These are phyloP conservation scores for Citrullus mucosospermus DNA, from an alignment of 306 rosid species.

Conservation along the genomic window DNA sequence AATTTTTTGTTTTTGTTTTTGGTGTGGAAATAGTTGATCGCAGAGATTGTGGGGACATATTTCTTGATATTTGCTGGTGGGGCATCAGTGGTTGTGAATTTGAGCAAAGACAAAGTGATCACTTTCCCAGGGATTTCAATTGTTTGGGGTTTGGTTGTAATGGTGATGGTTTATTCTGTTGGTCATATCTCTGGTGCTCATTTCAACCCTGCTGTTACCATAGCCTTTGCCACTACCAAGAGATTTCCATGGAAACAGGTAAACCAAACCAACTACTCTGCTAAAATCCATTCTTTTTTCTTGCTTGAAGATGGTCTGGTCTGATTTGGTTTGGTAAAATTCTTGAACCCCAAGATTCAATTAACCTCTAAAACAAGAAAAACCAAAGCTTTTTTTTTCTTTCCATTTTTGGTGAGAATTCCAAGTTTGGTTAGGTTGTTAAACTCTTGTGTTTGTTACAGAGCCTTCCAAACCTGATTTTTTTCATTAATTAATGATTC, in stretches of 20 bases:
- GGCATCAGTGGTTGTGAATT: conserved; percentile 54
- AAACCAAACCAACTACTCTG: conserved; percentile 3
- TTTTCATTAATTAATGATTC: too few relatives aligned
- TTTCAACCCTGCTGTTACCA: conserved; percentile 80
- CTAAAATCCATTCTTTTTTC: background rate
- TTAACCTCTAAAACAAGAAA: background rate
- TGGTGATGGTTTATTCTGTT: conserved; percentile 52
- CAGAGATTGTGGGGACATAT: conserved; percentile 68
- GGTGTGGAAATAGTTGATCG: conserved; percentile 38
- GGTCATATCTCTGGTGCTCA: conserved; percentile 92
- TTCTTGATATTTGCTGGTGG: conserved; percentile 74
- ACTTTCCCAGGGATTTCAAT: conserved; percentile 54
- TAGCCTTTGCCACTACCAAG: conserved; percentile 54
- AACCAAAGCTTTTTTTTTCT: background rate
- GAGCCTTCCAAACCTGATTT: background rate
- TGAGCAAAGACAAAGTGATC: conserved; percentile 17
- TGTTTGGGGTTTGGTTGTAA: conserved; percentile 58
- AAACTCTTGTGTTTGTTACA: background rate
- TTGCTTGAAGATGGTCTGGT: background rate
- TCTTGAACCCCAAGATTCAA: background rate
- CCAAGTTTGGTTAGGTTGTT: background rate
- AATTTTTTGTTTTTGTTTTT: background rate
- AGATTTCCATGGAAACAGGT: conserved; percentile 67
- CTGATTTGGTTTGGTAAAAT: background rate
- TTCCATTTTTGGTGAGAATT: background rate